Evolutionary conservation across 129 eudicot genomes (phyloP).

Genomic region (Arctium lappa): DNA sequence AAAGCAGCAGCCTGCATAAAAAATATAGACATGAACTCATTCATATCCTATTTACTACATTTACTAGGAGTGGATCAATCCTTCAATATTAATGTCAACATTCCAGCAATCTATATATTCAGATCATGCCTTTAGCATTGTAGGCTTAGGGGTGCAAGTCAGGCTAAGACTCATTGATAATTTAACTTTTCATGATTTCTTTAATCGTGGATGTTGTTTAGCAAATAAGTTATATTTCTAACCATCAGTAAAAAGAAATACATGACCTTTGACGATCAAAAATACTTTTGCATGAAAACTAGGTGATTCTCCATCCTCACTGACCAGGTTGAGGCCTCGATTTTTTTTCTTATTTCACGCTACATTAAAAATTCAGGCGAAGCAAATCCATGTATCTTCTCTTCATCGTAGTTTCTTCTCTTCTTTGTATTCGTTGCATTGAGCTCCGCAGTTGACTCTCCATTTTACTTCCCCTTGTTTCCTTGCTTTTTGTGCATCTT

Average conservation of each 20-base stretch:
- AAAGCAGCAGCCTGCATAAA: slow-evolving; percentile 83
- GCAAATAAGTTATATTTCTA: neutral
- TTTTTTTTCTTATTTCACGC: no score
- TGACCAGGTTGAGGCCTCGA: no score
- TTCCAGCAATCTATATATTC: neutral
- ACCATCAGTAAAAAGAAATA: no score
- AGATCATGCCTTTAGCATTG: neutral
- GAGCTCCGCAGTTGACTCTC: no score
- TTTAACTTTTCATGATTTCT: neutral
- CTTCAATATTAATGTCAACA: neutral
- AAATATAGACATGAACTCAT: neutral
- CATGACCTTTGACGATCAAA: no score
- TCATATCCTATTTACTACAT: neutral
- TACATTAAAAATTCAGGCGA: no score
- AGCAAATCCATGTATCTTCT: no score
- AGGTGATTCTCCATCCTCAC: neutral
- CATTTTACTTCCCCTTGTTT: no score
- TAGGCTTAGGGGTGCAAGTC: neutral
- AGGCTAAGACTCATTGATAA: neutral
- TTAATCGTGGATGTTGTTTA: neutral
- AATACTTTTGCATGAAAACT: neutral
- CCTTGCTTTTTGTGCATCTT: no score
- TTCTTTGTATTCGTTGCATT: no score
- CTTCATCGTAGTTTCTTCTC: no score
- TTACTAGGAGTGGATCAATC: neutral